Base-by-base conservation (phyloP, 148 eudicot genomes). In the Nyssa sinensis region DNA sequence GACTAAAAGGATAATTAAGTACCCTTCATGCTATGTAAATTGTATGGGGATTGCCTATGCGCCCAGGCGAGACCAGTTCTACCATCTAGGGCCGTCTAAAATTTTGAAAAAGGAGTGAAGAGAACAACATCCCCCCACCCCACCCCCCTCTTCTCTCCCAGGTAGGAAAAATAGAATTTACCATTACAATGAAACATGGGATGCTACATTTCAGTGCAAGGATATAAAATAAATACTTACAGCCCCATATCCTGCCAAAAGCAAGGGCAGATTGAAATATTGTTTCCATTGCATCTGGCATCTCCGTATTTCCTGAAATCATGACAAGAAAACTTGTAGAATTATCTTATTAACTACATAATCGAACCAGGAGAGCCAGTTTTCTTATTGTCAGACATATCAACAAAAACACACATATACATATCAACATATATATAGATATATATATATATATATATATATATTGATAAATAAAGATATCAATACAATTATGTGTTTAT, bases 231-330 rank as follows among this genome's bases (percentile, higher is more conserved):
- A 62, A 71, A 67, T 61, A 86, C 97, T 92, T 87, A 94, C 98
- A 71, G 93, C 97, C 41, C 95, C 98, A 70, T 77, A 82, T 80
- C n/a, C 83, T 87, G 69, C 98, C 97, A 66, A 87, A 72, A 21
- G 85, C 88, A 71, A 94, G 97, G 67, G 98, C 97, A 80, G 89
- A 85, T 75, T 92, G 97, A 86, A 87, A 94, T 67, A 94, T 90
- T 64, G 86, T 79, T 82, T 94, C 98, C 92, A 94, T 94, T 59
- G 98, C 97, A 85, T 94, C 98, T 62, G 98, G 98, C 93, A 94
- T 88, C 79, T 92, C 93, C 34, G 71, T 80, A 75, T 80, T 86
- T 78, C 93, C 98, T 94, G 81, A 70, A 84, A 81, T 66, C 63
- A 62, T 16, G 25, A 81, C 59, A 65, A 49, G 32, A 64, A n/a